Base-by-base conservation (phyloP, 2,329 filamentous ascomycete species). In the Trichoderma sp. region DNA sequence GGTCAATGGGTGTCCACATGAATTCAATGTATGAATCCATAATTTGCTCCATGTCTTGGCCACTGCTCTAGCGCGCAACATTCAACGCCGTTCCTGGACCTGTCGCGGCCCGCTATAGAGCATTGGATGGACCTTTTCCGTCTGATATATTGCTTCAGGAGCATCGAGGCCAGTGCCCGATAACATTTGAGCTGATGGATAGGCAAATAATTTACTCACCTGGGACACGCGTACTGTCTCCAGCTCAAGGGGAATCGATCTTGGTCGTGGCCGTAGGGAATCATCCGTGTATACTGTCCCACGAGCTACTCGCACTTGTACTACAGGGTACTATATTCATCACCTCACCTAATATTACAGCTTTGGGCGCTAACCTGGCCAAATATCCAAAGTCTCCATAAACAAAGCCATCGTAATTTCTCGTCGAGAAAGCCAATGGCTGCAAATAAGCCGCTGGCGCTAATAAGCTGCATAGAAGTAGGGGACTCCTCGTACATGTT, bases 331-430 rank as follows among this genome's bases (percentile, higher is more conserved):
- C 39, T 43, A n/a, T n/a, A n/a, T 43, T n/a, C 39, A 43, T 43
- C 39, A 20, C n/a, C 6, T 30, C 39, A 26, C 43, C 62, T 26
- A n/a, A 61, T 17, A 36, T 62, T 50, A 34, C 57, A 36, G 47
- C 59, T 50, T 64, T 63, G 30, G 47, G 43, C 68, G 47, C 47
- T 66, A 62, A 28, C 20, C 28, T 23, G 55, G 28, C 32, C 69
- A 39, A 70, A 67, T 53, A 53, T n/a, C 2, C 8, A 50, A 20
- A n/a, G 20, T 20, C 43, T 28, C 39, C 28, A n/a, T 59, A 58
- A 57, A 17, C 39, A 39, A 36, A 53, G 64, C 58, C 43, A 34
- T 70, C 36, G 71, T 50, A 72, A 70, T 72, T 72, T 72, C 66
- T 50, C 58, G 26, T 47, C 26, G 28, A 23, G 36, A 47, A 53